Conservation (phyloP, 495 filamentous ascomycete species). For the Aspergillus asperescens region DNA sequence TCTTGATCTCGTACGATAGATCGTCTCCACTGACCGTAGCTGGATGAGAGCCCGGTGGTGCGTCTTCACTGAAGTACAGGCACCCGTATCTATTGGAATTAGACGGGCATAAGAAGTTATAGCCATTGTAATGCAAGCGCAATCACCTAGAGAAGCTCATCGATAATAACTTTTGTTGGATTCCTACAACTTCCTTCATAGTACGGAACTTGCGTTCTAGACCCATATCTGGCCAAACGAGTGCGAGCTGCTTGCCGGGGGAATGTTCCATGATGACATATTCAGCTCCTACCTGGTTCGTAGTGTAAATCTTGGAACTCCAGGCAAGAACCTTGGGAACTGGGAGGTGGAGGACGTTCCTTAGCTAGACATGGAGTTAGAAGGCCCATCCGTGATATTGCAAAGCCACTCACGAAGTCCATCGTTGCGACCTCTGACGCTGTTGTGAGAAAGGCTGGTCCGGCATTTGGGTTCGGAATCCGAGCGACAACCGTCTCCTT, state of each 20-base stretch:
- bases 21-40: not conserved
- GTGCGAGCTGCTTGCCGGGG: conserved; percentile 20
- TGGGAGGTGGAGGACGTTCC: conserved; percentile 23
- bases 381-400: conserved; percentile 8
- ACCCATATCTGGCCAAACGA: conserved; percentile 23
- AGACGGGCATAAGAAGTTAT: too few species aligned
- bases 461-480: conserved; percentile 29
- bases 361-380: conserved; percentile 9
- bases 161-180: conserved; percentile 25
- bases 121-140: too few species aligned
- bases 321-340: conserved; percentile 35
- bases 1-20: conserved; percentile 6
- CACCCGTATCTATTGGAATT: conserved; percentile 20
- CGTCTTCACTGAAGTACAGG: conserved; percentile 22
- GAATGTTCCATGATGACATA: conserved; percentile 42
- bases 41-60: conserved; percentile 2
- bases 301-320: conserved; percentile 24
- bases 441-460: conserved; percentile 22
- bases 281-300: conserved; percentile 29
- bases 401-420: conserved; percentile 24
- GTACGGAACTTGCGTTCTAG: conserved; percentile 21
- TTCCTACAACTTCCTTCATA: conserved; percentile 25
- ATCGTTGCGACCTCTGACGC: conserved; percentile 39
- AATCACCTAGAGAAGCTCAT: conserved; percentile 19
- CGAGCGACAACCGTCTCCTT: conserved; percentile 28